Conservation (phyloP, 495 filamentous ascomycete genomes). For the Penicillium bialowiezense region DNA sequence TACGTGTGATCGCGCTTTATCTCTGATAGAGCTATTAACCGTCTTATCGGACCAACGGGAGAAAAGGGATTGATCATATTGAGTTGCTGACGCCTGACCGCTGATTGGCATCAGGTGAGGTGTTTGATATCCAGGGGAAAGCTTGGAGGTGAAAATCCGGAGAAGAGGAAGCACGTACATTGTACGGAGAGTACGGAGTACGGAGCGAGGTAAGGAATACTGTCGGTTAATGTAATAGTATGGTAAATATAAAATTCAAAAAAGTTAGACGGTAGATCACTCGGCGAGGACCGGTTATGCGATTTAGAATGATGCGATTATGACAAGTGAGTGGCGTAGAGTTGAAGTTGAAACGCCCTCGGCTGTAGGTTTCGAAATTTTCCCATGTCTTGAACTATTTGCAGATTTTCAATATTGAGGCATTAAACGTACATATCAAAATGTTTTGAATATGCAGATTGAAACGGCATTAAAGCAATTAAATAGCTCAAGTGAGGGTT, state of each 20-base stretch:
- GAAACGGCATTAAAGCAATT: not conserved
- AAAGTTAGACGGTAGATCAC: not conserved
- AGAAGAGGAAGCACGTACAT: not conserved
- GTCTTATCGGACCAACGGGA: constrained; percentile 31
- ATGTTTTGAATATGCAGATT: not conserved
- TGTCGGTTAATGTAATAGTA: not conserved
- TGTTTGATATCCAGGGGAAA: not conserved
- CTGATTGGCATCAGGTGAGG: constrained; percentile 16
- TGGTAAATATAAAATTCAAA: not conserved
- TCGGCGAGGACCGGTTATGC: constrained; percentile 21
- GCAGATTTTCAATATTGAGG: constrained; percentile 4
- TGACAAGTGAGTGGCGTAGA: constrained; percentile 26
- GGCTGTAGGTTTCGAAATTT: constrained; percentile 1
- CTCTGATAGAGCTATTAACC: not conserved
- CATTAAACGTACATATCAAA: constrained; percentile 4
- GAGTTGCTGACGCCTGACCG: constrained; percentile 6
- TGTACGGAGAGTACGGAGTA: too few relatives aligned
- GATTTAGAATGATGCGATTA: constrained; percentile 27
- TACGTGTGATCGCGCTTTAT: not conserved
- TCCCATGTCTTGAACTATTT: not conserved
- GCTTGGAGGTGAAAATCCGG: constrained; percentile 4
- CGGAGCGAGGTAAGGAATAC: too few relatives aligned
- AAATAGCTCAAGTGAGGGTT: constrained; percentile 13
- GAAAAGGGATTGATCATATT: constrained; percentile 21
- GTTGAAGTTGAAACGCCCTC: not conserved